Evolutionary conservation across 352 stramenopile species (phyloP).

Genomic region (Globisporangium acanthophoron): DNA sequence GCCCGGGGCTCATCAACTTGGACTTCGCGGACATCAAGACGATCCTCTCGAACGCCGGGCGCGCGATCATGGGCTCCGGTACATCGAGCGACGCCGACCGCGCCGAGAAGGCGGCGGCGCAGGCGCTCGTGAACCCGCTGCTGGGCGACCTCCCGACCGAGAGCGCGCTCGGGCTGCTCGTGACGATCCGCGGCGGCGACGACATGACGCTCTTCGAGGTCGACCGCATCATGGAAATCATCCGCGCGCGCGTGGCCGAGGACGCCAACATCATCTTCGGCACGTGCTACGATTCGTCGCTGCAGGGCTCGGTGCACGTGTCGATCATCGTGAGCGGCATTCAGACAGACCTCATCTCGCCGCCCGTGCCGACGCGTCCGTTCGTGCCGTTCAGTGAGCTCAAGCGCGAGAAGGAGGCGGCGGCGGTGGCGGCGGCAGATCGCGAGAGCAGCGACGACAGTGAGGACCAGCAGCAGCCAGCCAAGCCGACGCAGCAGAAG

Average conservation of each 20-base stretch:
- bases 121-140: constrained; percentile 93
- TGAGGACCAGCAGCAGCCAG: constrained; percentile 13
- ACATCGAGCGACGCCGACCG: constrained; percentile 61
- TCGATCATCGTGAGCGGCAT: constrained; percentile 89
- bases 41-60: constrained; percentile 92
- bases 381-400: constrained; percentile 40
- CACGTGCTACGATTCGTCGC: constrained; percentile 81
- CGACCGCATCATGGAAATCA: constrained; percentile 86
- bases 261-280: constrained; percentile 90
- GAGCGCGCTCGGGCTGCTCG: constrained; percentile 90
- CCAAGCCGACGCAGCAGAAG: constrained; percentile 20
- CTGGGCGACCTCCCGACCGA: constrained; percentile 92
- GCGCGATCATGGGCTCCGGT: constrained; percentile 95
- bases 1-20: constrained; percentile 95
- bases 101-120: constrained; percentile 87
- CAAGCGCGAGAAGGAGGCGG: constrained; percentile 19
- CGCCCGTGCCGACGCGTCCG: constrained; percentile 45
- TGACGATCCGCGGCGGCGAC: constrained; percentile 93
- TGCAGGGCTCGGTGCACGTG: constrained; percentile 77
- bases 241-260: constrained; percentile 66
- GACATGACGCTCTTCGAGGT: constrained; percentile 94
- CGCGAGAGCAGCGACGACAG: constrained; percentile 3
- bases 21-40: constrained; percentile 97
- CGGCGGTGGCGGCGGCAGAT: constrained; percentile 4
- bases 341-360: constrained; percentile 79